Evolutionary conservation across 257 asterid genomes (phyloP), one percentile per base, ranked within the genome.

Genomic region (Phtheirospermum japonicum): DNA sequence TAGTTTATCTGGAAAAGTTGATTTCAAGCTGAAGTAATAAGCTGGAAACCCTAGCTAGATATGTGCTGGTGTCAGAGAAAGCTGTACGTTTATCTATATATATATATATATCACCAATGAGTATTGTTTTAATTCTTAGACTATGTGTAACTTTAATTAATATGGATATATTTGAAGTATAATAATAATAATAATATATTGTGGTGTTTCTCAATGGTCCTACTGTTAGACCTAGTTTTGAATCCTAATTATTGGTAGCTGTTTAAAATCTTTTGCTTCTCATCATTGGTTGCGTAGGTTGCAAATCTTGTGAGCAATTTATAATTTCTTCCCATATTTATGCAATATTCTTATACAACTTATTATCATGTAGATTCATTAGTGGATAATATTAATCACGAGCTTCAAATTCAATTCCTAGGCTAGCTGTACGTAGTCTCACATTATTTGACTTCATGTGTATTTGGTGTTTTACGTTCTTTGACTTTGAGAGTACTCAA

Each of bases 21-120:
- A n/a, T n/a, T n/a, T 71, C 3, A 23, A 49, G 10, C 10, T 5
- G 40, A 67, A 7, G 53, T 56, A 75, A 48, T 26, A 43, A 33
- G 53, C 57, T 64, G 64, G 59, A 78, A 78, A 78, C 83, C 83
- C 83, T 75, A 75, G 75, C 56, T 58, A n/a, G n/a, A n/a, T n/a
- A n/a, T n/a, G n/a, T n/a, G n/a, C 59, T 71, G 57, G 49, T 67
- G 28, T 23, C 28, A 3, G 28, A 3, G 28, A 56, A 59, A 59
- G 30, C 57, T 43, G 55, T 53, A n/a, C n/a, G n/a, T 46, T 48
- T 19, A 2, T 36, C 8, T 6, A 6, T 36, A n/a, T n/a, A n/a
- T n/a, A n/a, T n/a, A n/a, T n/a, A n/a, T n/a, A n/a, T n/a, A 36
- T 56, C 55, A 43, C 64, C 73, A 57, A 66, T 66, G 63, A 64